phyloP scores from a whole-genome alignment of 345 rosid genomes.

The Isatis tinctoria region DNA sequence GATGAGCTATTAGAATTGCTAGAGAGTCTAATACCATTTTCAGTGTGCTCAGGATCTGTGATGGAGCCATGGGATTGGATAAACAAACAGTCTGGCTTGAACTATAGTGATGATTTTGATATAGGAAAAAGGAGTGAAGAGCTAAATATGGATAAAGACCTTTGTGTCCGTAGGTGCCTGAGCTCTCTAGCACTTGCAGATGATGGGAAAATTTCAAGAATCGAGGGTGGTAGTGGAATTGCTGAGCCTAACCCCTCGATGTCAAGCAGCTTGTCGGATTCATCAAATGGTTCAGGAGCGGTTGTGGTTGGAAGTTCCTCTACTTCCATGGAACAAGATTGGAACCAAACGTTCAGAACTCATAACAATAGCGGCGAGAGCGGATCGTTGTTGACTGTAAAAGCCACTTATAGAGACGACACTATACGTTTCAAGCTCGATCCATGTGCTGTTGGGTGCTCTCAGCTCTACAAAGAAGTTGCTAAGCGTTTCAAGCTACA shows the following conservation, averaged over 20 bases:
- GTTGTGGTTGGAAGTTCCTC: slow-evolving; percentile 45
- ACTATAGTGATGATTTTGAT: slow-evolving; percentile 22
- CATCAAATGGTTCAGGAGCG: slow-evolving; percentile 64
- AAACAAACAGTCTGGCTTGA: slow-evolving; percentile 28
- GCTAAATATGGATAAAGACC: slow-evolving; percentile 32
- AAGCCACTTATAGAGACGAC: slow-evolving; percentile 80
- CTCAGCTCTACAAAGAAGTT: slow-evolving; percentile 71
- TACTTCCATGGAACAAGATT: slow-evolving; percentile 50
- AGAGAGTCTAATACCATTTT: neutral
- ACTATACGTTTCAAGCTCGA: slow-evolving; percentile 76
- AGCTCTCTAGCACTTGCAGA: slow-evolving; percentile 38
- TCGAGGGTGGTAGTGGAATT: slow-evolving; percentile 34
- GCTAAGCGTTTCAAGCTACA: slow-evolving; percentile 68
- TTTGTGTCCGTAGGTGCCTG: slow-evolving; percentile 32
- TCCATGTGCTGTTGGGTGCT: slow-evolving; percentile 48
- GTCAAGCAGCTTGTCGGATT: slow-evolving; percentile 57
- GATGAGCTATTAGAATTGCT: neutral
- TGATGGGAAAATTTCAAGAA: slow-evolving; percentile 36
- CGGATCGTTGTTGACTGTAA: slow-evolving; percentile 51
- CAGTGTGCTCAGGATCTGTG: slow-evolving; percentile 25
- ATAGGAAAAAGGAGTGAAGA: slow-evolving; percentile 21
- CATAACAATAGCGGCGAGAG: slow-evolving; percentile 31
- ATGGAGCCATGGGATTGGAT: slow-evolving; percentile 35
- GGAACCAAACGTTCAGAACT: slow-evolving; percentile 33
- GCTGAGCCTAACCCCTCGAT: slow-evolving; percentile 44